Evolutionary conservation across 345 rosid genomes (phyloP), one percentile per base, ranked within the genome.

Genomic region (Cardamine resedifolia): DNA sequence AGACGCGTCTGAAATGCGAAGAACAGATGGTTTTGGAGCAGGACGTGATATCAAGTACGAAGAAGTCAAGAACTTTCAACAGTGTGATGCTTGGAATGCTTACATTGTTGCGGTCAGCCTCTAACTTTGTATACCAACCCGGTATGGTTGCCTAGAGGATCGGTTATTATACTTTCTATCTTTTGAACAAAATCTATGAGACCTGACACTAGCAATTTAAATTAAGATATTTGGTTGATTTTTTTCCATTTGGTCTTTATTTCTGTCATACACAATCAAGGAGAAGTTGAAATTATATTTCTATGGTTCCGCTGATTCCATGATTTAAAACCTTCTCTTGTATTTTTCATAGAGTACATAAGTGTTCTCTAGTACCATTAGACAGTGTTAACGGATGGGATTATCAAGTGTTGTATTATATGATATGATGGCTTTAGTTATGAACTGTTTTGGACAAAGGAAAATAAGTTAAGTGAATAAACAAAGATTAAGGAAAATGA

Each of bases 1-100:
- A 0, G 94, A 90, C 66, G 78, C 84, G 3, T 79, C 72, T 38
- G 85, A 85, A 58, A 84, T 76, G 81, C 82, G 82, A 61, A 80
- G 80, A 10, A 82, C 87, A 27, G 82, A 83, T 41, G 97, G 97
- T 36, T 93, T 86, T 27, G 97, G 94, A n/a, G 83, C 70, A 0
- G 89, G 86, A 28, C 84, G 78, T 39, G 89, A 87, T 55, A 51
- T 81, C 51, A 93, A 88, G 73, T 90, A 90, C 48, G 90, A 93
- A 76, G 81, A 93, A 85, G 90, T 85, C 21, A 44, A 79, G 57
- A 81, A 64, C 70, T 90, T 93, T 71, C 82, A 84, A 59, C 97
- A 93, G 64, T 77, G 78, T 33, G 98, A 93, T 83, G 82, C 96
- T 57, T 93, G 97, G 98, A 93, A 93, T 79, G 97, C 98, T 12